These are phyloP conservation scores for Globisporangium cylindrosporum DNA, from an alignment of 352 stramenopile genomes.

Conservation along the genomic window DNA sequence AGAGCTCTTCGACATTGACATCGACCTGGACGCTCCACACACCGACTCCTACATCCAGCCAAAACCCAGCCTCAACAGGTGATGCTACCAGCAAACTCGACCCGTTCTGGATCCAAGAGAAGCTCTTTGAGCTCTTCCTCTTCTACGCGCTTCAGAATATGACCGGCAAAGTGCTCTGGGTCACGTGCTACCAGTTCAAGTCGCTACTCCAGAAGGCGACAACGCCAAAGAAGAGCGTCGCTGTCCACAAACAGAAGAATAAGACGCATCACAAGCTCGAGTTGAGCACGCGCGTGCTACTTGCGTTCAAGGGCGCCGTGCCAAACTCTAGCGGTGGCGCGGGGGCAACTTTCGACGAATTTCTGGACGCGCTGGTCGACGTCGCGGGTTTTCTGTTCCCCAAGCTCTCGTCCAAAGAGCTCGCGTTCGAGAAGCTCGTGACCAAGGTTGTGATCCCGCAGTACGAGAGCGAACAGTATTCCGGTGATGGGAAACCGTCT, in stretches of 20 bases:
- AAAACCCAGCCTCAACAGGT: neutral
- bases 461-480: slow-evolving; percentile 27
- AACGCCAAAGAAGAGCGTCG: neutral
- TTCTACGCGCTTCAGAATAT: slow-evolving; percentile 56
- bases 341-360: slow-evolving; percentile 48
- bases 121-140: slow-evolving; percentile 65
- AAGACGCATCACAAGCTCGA: slow-evolving; percentile 33
- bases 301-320: slow-evolving; percentile 34
- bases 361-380: slow-evolving; percentile 58
- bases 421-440: slow-evolving; percentile 37
- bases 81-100: slow-evolving; percentile 14
- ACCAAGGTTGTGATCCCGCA: slow-evolving; percentile 37
- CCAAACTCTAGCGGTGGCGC: slow-evolving; percentile 19
- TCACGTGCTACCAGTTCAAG: slow-evolving; percentile 74
- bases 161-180: slow-evolving; percentile 32
- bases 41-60: neutral
- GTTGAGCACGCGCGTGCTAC: slow-evolving; percentile 38
- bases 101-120: slow-evolving; percentile 55
- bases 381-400: slow-evolving; percentile 42
- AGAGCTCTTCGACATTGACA: neutral
- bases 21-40: neutral
- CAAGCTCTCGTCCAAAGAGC: slow-evolving; percentile 28
- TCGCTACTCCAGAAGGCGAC: slow-evolving; percentile 43
- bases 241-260: slow-evolving; percentile 3
- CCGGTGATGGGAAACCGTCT: slow-evolving; percentile 7